A percentile compares a stretch with the other conserved stretches of the same genome.
These are phyloP conservation scores for Neurospora sp. DNA, from an alignment of 495 filamentous ascomycete genomes.

Conservation along the genomic window DNA sequence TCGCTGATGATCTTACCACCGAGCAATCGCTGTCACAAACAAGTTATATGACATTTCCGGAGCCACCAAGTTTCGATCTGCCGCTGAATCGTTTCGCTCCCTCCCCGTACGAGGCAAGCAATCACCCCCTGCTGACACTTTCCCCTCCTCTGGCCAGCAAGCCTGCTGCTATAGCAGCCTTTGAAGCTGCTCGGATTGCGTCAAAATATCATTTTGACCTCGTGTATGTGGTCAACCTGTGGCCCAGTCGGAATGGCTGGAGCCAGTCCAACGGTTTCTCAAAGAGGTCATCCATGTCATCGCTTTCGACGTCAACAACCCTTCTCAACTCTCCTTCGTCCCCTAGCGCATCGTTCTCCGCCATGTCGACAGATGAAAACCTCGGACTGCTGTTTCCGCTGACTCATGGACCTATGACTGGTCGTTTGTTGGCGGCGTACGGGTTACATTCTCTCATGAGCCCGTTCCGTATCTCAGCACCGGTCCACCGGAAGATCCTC, in stretches of 20 bases:
- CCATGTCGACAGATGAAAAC: not conserved
- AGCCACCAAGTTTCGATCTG: constrained; percentile 8
- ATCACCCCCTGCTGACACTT: constrained; percentile 12
- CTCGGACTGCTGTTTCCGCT: not conserved
- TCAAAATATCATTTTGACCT: constrained; percentile 30
- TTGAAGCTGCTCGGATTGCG: constrained; percentile 33
- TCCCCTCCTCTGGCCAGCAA: constrained; percentile 19
- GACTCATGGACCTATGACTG: constrained; percentile 12
- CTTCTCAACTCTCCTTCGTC: not conserved
- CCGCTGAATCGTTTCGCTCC: constrained; percentile 8
- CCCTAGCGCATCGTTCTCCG: not conserved
- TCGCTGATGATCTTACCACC: constrained; percentile 24
- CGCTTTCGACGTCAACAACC: not conserved
- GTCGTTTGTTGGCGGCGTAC: constrained; percentile 31
- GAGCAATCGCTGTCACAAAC: not conserved
- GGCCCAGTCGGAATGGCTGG: constrained; percentile 23
- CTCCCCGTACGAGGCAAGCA: not conserved
- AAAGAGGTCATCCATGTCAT: constrained; percentile 4
- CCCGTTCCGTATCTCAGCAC: constrained; percentile 28
- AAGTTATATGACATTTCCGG: not conserved
- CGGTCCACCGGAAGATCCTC: constrained; percentile 29
- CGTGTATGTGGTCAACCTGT: constrained; percentile 34
- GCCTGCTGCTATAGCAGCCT: constrained; percentile 26
- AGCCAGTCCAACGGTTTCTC: not conserved
- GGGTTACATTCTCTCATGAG: constrained; percentile 24